Conservation (phyloP, 345 rosid species). For the Noccaea caerulescens region DNA sequence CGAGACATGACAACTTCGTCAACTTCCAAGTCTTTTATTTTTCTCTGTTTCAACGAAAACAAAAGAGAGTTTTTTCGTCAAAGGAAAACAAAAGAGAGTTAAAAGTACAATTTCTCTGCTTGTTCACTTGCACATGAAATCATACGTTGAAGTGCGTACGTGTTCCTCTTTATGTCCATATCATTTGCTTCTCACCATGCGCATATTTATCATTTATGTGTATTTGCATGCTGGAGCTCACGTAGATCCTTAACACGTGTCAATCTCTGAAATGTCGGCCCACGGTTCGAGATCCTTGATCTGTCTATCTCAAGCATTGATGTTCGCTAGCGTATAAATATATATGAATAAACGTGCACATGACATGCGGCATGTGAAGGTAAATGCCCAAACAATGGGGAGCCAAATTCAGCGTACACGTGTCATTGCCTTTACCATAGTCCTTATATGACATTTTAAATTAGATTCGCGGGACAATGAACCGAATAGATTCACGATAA, state of each 20-base stretch:
- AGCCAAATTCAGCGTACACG: slow-evolving; percentile 33
- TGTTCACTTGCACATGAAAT: slow-evolving; percentile 29
- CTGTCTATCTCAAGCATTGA: slow-evolving; percentile 15
- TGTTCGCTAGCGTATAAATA: slow-evolving; percentile 10
- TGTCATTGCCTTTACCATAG: not conserved
- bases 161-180: slow-evolving; percentile 30
- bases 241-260: slow-evolving; percentile 13
- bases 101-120: not conserved
- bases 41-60: not conserved
- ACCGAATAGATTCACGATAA: too few species aligned
- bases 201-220: slow-evolving; percentile 1
- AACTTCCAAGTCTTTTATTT: slow-evolving; percentile 17
- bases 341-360: slow-evolving; percentile 35
- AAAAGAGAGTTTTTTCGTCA: not conserved
- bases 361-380: slow-evolving; percentile 44
- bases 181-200: slow-evolving; percentile 26
- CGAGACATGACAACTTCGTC: slow-evolving; percentile 16
- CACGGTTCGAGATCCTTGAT: slow-evolving; percentile 22
- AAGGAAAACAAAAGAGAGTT: not conserved
- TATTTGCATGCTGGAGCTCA: slow-evolving; percentile 26
- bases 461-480: not conserved
- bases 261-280: slow-evolving; percentile 28
- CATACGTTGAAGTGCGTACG: slow-evolving; percentile 10
- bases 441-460: not conserved
- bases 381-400: slow-evolving; percentile 38